phyloP scores from a whole-genome alignment of 2,329 filamentous ascomycete species.

The Cryphonectria parasitica region DNA sequence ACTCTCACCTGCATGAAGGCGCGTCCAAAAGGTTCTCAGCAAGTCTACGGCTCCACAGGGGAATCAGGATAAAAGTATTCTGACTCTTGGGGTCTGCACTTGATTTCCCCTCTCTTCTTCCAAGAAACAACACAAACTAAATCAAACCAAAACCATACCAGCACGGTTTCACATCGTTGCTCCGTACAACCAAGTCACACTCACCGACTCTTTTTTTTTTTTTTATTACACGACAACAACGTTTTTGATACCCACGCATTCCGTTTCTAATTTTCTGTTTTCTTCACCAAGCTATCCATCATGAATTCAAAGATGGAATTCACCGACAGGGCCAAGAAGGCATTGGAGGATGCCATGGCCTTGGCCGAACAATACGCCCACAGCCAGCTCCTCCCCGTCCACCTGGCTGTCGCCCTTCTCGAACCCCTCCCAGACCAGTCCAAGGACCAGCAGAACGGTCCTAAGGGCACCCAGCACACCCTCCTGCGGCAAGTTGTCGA shows the following conservation, averaged over 20 bases:
- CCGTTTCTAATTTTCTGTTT: slow-evolving; percentile 6
- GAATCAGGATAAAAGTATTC: slow-evolving; percentile 25
- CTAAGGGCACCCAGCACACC: slow-evolving; percentile 66
- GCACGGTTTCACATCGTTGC: slow-evolving; percentile 24
- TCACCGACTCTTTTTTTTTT: neutral
- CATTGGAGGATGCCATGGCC: slow-evolving; percentile 84
- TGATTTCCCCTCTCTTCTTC: neutral
- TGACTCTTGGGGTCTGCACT: neutral
- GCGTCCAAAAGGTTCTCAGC: slow-evolving; percentile 15
- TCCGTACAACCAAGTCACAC: neutral
- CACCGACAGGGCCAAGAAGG: slow-evolving; percentile 89
- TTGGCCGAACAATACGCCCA: slow-evolving; percentile 90
- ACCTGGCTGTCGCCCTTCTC: slow-evolving; percentile 82
- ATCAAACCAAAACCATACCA: slow-evolving; percentile 5
- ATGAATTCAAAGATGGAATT: slow-evolving; percentile 87
- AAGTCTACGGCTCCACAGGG: slow-evolving; percentile 22
- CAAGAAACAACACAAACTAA: slow-evolving; percentile 3
- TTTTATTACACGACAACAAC: neutral
- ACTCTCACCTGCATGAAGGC: slow-evolving; percentile 19
- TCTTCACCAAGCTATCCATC: slow-evolving; percentile 37
- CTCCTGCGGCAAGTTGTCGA: slow-evolving; percentile 95
- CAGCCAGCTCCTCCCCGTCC: slow-evolving; percentile 86
- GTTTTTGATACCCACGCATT: slow-evolving; percentile 16
- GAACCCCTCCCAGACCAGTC: slow-evolving; percentile 76
- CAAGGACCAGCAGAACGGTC: slow-evolving; percentile 81